These are phyloP conservation scores for Candida lessepsii DNA, from an alignment of 805 yeast species.

Conservation along the genomic window DNA sequence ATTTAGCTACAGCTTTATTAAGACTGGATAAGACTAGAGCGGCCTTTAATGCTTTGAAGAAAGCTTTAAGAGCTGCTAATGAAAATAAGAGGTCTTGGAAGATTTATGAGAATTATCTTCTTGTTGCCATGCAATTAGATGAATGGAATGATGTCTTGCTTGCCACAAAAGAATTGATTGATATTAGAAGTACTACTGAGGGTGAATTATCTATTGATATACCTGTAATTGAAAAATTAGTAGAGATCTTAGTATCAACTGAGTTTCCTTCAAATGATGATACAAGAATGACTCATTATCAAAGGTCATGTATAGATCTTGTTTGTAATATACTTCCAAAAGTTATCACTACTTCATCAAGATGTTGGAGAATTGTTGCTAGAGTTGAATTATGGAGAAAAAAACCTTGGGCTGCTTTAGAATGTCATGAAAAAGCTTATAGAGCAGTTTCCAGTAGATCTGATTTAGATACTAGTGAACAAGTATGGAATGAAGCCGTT, in stretches of 20 bases:
- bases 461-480: conserved; percentile 58
- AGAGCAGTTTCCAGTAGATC: conserved; percentile 68
- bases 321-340: conserved; percentile 67
- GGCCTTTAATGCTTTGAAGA: conserved; percentile 81
- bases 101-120: conserved; percentile 82
- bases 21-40: conserved; percentile 64
- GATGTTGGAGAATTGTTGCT: conserved; percentile 83
- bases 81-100: conserved; percentile 76
- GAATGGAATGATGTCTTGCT: conserved; percentile 86
- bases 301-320: conserved; percentile 66
- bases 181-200: conserved; percentile 51
- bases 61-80: conserved; percentile 70
- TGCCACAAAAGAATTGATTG: conserved; percentile 67
- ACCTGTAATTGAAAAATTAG: conserved; percentile 71
- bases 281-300: conserved; percentile 55
- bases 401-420: conserved; percentile 85
- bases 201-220: conserved; percentile 70
- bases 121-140: conserved; percentile 76
- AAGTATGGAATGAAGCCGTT: conserved; percentile 74
- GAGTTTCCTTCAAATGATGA: conserved; percentile 44
- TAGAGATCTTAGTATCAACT: conserved; percentile 56
- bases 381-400: conserved; percentile 83
- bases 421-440: conserved; percentile 82
- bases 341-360: conserved; percentile 62
- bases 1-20: conserved; percentile 77